Base-by-base conservation (phyloP, 331 rosid genomes). In the Saraca asoca region DNA sequence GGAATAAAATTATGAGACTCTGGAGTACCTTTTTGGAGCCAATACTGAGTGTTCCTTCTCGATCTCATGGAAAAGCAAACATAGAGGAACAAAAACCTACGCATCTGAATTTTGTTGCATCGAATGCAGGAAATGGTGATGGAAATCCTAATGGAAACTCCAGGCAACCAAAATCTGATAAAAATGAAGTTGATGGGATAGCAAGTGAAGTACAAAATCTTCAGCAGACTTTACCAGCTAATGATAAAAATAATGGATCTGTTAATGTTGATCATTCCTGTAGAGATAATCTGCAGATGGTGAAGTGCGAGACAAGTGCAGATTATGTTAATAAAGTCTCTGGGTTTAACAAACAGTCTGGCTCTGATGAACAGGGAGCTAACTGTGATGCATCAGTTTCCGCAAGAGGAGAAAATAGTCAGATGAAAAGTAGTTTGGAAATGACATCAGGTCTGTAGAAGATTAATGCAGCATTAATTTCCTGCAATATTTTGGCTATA, bases 1-100 rank as follows among this genome's bases (percentile, higher is more conserved):
- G 84, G 39, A 80, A 70, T 73, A 85, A 90, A 79, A 85, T 80
- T 42, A 82, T 87, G 88, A 85, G 86, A 75, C 86, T 90, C 59
- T 90, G 90, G 82, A 78, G 82, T 50, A 57, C 85, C 70, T 82
- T 90, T 71, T 65, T 90, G 81, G 95, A 90, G 79, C 85, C 87
- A 14, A 80, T 90, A 80, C 77, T 90, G 72, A 88, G 89, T 72
- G 72, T 83, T 79, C 82, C 90, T 69, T 78, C 85, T 76, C 88
- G 70, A 19, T 79, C 79, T 41, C 79, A 80, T 31, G 71, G 54
- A 38, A 67, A 72, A 52, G 96, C 81, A 70, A 85, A 57, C 76
- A 71, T 71, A 4, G 92, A 90, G 75, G 97, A 86, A 62, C 77
- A 70, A 35, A 87, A 82, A 78, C 71, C 46, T 42, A 72, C 82